Evolutionary conservation across 371 early-diverging fungal species (phyloP).

Genomic region (Chytridium lagenaria): DNA sequence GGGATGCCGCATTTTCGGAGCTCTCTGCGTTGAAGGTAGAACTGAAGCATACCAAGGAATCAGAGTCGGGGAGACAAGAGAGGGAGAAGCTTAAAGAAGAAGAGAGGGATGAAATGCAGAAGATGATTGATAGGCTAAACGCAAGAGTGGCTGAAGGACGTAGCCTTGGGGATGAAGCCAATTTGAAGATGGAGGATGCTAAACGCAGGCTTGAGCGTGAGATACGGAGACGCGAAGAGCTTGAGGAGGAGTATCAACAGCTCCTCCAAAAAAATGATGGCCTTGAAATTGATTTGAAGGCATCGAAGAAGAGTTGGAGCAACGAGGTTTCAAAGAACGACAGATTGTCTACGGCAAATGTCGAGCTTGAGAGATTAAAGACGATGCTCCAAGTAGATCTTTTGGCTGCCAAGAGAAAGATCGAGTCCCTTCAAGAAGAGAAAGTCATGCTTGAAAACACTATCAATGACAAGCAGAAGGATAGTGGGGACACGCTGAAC

Average conservation of each 20-base stretch:
- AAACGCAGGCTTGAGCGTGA: conserved; percentile 18
- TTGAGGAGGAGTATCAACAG: conserved; percentile 23
- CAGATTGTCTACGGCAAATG: not conserved
- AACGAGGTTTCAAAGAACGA: conserved; percentile 25
- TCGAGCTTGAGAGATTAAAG: conserved; percentile 40
- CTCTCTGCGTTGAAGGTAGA: conserved; percentile 2
- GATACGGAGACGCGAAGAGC: not conserved
- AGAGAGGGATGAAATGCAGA: conserved; percentile 35
- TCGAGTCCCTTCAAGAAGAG: conserved; percentile 27
- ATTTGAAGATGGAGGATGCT: conserved; percentile 22
- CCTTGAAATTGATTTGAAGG: conserved; percentile 17
- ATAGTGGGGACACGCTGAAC: not conserved
- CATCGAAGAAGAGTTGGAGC: conserved; percentile 14
- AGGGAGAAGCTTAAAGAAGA: conserved; percentile 24
- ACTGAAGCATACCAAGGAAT: not conserved
- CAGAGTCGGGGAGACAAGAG: conserved; percentile 10
- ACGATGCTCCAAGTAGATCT: conserved; percentile 39
- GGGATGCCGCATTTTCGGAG: conserved; percentile 17
- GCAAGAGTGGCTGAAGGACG: conserved; percentile 30
- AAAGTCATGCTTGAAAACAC: conserved; percentile 14
- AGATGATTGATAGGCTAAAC: conserved; percentile 29
- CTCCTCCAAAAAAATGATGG: conserved; percentile 14
- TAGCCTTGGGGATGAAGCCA: not conserved
- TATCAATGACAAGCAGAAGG: conserved; percentile 8
- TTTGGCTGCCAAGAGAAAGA: conserved; percentile 21